Evolutionary conservation across 495 filamentous ascomycete genomes (phyloP).

Genomic region (Penicillium manginii): DNA sequence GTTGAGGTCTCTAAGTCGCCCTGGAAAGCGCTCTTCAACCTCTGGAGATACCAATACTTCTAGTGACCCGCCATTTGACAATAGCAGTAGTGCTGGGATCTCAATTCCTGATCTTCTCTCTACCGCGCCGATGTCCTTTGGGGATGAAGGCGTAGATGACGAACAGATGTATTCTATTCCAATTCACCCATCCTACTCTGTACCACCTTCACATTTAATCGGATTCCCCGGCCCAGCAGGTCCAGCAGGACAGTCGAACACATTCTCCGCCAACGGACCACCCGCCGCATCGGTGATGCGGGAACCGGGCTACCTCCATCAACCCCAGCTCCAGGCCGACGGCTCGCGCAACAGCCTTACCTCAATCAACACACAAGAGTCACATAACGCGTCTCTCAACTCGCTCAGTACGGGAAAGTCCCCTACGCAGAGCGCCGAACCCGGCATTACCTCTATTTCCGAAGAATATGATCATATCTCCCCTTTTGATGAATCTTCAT

Average conservation of each 20-base stretch:
- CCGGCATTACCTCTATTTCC: slow-evolving; percentile 44
- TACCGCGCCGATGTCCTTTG: no score
- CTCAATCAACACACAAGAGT: slow-evolving; percentile 49
- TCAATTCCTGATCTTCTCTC: no score
- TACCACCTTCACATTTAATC: slow-evolving; percentile 40
- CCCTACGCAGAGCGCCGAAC: slow-evolving; percentile 49
- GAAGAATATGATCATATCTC: no score
- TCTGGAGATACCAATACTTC: no score
- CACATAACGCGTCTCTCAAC: slow-evolving; percentile 47
- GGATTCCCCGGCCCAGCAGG: slow-evolving; percentile 43
- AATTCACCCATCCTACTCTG: no score
- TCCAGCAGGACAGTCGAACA: slow-evolving; percentile 49
- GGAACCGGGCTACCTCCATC: slow-evolving; percentile 40
- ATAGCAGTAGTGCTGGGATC: no score
- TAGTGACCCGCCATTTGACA: no score
- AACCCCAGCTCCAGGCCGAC: slow-evolving; percentile 37
- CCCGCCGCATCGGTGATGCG: slow-evolving; percentile 38
- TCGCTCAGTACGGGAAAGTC: slow-evolving; percentile 50
- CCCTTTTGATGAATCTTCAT: no score
- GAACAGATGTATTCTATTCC: no score
- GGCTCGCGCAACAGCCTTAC: slow-evolving; percentile 43
- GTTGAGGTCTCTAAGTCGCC: no score
- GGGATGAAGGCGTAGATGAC: no score
- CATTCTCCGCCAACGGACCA: slow-evolving; percentile 48
- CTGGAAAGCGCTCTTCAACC: no score